Evolutionary conservation across 192 early-diverging fungal species (phyloP), one percentile per base, ranked within the genome.

Genomic region (Phlyctochytrium bullatum): DNA sequence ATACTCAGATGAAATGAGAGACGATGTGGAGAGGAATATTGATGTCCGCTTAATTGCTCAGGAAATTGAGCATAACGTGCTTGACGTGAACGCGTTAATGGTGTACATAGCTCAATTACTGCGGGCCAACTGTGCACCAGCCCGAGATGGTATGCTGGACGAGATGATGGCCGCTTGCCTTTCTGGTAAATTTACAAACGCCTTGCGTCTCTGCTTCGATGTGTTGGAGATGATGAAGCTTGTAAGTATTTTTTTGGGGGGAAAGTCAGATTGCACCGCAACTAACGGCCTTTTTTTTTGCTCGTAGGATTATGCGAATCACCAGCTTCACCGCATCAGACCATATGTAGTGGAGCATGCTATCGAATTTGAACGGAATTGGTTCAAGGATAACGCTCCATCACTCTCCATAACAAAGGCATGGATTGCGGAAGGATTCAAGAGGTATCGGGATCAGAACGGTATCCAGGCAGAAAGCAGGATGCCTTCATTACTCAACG

Each of bases 181-280:
- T 54, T 73, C 65, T 14, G 89, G 90, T 17, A 78, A 90, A 10
- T 71, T 89, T 65, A 82, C 77, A 17, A 75, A 81, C 17, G 87
- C 88, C 2, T 77, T 96, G 65, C 77, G 84, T 17, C 75, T 79
- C 40, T 91, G 89, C 54, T 94, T 93, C 74, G 88, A 91, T 35
- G 76, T 90, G 64, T 68, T 92, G 60, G 89, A 95, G 68, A 53
- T 85, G 34, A 86, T 86, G 84, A 85, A 85, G 61, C 72, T 86
- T 58, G 83, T 85, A 64, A 47, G 75, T 36, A 17, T 17, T 0
- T 25, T 47, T 47, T 20, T 20, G n/a, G n/a, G n/a, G n/a, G n/a
- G n/a, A n/a, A n/a, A n/a, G n/a, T n/a, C n/a, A n/a, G n/a, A n/a
- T n/a, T n/a, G n/a, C n/a, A n/a, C n/a, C n/a, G n/a, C n/a, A n/a